phyloP scores from a whole-genome alignment of 441 rosid genomes.

The Jatropha multifida region DNA sequence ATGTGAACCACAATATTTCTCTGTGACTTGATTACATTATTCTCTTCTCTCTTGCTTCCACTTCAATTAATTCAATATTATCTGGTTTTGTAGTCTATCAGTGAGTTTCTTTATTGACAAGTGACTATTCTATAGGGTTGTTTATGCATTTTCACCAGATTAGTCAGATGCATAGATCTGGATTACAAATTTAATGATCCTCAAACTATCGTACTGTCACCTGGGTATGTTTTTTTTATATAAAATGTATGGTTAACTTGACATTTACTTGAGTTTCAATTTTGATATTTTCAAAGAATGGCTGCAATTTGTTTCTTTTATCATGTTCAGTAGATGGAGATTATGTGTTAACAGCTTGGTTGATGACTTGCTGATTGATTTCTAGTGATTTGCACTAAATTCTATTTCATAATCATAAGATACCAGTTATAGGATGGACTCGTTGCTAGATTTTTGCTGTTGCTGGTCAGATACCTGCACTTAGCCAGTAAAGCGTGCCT shows the following conservation, averaged over 20 bases:
- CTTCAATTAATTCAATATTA: not conserved
- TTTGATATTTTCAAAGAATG: not conserved
- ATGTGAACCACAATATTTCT: not conserved
- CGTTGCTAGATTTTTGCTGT: not conserved
- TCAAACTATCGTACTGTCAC: not conserved
- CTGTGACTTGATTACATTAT: not conserved
- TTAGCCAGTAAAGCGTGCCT: not conserved
- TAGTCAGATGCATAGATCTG: not conserved
- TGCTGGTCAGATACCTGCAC: not conserved
- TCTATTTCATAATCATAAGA: not conserved
- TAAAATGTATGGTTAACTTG: not conserved
- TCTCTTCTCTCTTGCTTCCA: not conserved
- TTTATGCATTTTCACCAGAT: constrained; percentile 1
- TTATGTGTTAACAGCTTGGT: not conserved
- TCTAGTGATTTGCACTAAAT: not conserved
- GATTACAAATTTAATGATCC: not conserved
- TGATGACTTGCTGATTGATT: not conserved
- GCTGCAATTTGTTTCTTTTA: not conserved
- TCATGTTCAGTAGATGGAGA: not conserved
- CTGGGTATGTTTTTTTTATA: not conserved
- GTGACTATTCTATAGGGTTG: not conserved
- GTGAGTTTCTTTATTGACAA: not conserved
- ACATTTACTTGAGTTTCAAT: not conserved
- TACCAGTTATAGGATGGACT: not conserved
- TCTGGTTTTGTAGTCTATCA: not conserved